Base-by-base conservation (phyloP, 352 stramenopile genomes). In the Lagenidium giganteum region DNA sequence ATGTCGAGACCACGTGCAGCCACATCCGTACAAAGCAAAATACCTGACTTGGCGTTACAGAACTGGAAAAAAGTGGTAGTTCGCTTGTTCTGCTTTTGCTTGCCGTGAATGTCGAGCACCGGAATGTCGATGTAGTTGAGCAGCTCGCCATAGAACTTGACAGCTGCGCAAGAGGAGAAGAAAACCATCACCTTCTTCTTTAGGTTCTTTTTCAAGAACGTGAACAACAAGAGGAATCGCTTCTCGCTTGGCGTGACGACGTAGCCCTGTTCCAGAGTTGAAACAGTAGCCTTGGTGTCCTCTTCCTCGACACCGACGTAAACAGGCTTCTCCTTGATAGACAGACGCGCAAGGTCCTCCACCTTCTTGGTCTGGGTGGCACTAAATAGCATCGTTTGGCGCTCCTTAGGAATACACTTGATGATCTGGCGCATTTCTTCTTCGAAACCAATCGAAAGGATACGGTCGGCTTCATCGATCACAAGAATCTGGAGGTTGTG, bases 41-140 rank as follows among this genome's bases (percentile, higher is more conserved):
- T 98, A n/a, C 96, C 96, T 14, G 58, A 96, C 47, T 98, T 94
- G 44, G 90, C 83, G 48, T 98, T 98, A 67, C 95, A 98, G 66
- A 99, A 99, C 76, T 98, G 86, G 67, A 99, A 99, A 57, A 99
- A 99, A 4, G 95, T 99, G 4, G 93, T 98, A 17, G 95, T 99
- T n/a, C 96, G 83, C 64, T 98, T 98, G 63, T 97, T 95, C 77
- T 99, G 96, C 71, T 99, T 99, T 65, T 99, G 96, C 47, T 97
- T 96, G 41, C 96, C 96, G 74, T 99, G 96, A 65, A 99, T 99
- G 58, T 99, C 95, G 64, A 99, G 81, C 14, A 99, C 95, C 0
- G 94, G 90, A 42, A 99, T 92, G 64, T 99, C 96, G 52, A 99
- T 98, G 71, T 99, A 99, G 69, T 99, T 99, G 7, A 99, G 78